Evolutionary conservation across 805 yeast species (phyloP).

Genomic region (Suhomyces xylopsoci): DNA sequence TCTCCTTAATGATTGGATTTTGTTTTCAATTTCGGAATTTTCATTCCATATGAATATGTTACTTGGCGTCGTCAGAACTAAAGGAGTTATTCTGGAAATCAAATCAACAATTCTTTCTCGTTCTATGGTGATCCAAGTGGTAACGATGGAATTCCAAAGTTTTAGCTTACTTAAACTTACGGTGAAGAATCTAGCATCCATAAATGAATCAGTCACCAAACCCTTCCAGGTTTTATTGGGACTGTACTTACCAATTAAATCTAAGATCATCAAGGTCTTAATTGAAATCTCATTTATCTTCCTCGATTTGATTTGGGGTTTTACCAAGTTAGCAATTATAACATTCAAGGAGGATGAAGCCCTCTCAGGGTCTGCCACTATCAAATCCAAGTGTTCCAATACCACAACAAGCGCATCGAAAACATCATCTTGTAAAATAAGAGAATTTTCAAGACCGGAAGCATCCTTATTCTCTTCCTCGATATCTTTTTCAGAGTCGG

Average conservation of each 20-base stretch:
- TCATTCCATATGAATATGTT: slow-evolving; percentile 75
- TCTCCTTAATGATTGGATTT: slow-evolving; percentile 54
- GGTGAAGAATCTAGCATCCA: slow-evolving; percentile 57
- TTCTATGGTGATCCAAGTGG: slow-evolving; percentile 63
- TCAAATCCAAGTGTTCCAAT: slow-evolving; percentile 32
- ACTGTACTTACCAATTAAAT: slow-evolving; percentile 30
- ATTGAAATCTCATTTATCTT: slow-evolving; percentile 34
- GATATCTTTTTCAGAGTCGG: slow-evolving; percentile 12
- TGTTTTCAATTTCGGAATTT: slow-evolving; percentile 52
- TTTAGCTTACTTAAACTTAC: slow-evolving; percentile 23
- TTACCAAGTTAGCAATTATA: slow-evolving; percentile 51
- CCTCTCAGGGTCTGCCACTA: slow-evolving; percentile 61
- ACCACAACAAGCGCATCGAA: slow-evolving; percentile 35
- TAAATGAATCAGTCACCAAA: slow-evolving; percentile 59
- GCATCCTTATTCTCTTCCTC: slow-evolving; percentile 10
- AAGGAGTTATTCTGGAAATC: slow-evolving; percentile 26
- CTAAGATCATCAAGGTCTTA: slow-evolving; percentile 45
- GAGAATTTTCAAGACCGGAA: slow-evolving; percentile 1
- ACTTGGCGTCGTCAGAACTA: slow-evolving; percentile 47
- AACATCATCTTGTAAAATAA: slow-evolving; percentile 40
- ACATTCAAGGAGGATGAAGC: slow-evolving; percentile 47
- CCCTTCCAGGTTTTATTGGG: slow-evolving; percentile 60
- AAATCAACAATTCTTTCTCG: slow-evolving; percentile 58
- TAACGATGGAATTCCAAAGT: slow-evolving; percentile 55
- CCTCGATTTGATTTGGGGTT: slow-evolving; percentile 52